Base-by-base conservation (phyloP, 2,329 filamentous ascomycete genomes). In the Nakataea oryzae region DNA sequence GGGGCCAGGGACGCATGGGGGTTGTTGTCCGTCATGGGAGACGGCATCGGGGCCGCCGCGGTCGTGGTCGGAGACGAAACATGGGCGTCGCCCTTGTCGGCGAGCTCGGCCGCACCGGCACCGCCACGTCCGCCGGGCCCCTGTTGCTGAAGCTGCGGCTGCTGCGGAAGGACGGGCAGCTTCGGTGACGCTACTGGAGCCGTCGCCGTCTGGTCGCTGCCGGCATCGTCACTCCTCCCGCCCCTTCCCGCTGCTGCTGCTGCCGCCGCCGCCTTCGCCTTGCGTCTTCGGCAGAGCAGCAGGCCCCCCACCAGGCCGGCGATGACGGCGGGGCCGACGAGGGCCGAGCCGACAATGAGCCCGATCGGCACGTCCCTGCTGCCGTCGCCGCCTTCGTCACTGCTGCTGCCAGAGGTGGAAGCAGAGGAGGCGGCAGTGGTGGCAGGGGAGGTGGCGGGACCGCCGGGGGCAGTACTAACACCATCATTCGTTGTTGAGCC, bases 261-360 rank as follows among this genome's bases (percentile, higher is more conserved):
- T 6, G 41, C 41, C 7, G 41, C 7, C 21, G 41, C 21, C 41
- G 8, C 17, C 13, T 50, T 50, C 17, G 41, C 21, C 41, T 66
- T 69, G 41, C 57, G 59, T 62, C 73, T 69, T 59, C 74, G 66
- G 62, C 72, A 63, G 64, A 76, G 69, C 63, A 71, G 71, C 11
- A 70, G 63, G n/a, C 66, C 70, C 14, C 71, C 64, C 24, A 65
- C 69, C 24, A 69, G 62, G 60, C 74, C 63, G 29, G 66, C 72
- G 47, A 76, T 66, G 30, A 67, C 71, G 0, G 67, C 74, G 11
- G 76, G 63, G 58, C 74, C 74, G 17, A 74, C 74, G 4, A 76
- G 70, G 24, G 74, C 73, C 47, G 72, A 74, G 27, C 74, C 74
- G 2, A 75, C 74, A 54, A 76, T 76, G 61, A 73, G 67, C 6